Evolutionary conservation across 768 basidiomycete genomes (phyloP), one percentile per base, ranked within the genome.

Genomic region (Panaeolus cyanescens): DNA sequence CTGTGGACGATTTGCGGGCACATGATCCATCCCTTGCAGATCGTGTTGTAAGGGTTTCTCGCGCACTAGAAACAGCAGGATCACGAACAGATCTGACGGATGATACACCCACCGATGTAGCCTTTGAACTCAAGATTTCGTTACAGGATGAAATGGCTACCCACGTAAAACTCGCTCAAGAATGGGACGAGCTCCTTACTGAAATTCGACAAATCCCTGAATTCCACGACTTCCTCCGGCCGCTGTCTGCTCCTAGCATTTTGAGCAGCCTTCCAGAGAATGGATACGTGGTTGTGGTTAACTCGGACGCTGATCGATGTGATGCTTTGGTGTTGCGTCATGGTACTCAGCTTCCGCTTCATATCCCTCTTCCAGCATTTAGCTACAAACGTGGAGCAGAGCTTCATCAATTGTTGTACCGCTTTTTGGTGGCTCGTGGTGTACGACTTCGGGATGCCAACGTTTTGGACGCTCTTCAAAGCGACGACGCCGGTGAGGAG

Each of bases 161-260:
- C 2, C 70, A 65, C 32, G 19, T 64, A 10, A 22, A 59, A 28
- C 65, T 71, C 3, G 67, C 68, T 20, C 37, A 63, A 20, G 60
- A 67, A 31, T 67, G 68, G 62, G 63, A 70, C 8, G 30, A 56
- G 25, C 55, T 69, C 5, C 59, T 70, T 1, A 28, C 37, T 20
- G 40, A 39, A n/a, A 58, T 69, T 20, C 40, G 62, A 25, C 32
- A 13, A 15, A 39, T 68, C 9, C 40, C 65, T 2, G 67, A 61
- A 1, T 71, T 71, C 59, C 57, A 64, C 33, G 59, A 62, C 50
- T 73, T 73, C 42, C 54, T 73, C 5, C 58, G 33, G 9, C 69
- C 70, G 22, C 15, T 33, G 30, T 20, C 50, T 17, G 39, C 22
- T n/a, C 54, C 61, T 1, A n/a, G 50, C 17, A 54, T 63, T 6